Base-by-base conservation (phyloP, 192 early-diverging fungal species). In the Umbelopsis isabellina region DNA sequence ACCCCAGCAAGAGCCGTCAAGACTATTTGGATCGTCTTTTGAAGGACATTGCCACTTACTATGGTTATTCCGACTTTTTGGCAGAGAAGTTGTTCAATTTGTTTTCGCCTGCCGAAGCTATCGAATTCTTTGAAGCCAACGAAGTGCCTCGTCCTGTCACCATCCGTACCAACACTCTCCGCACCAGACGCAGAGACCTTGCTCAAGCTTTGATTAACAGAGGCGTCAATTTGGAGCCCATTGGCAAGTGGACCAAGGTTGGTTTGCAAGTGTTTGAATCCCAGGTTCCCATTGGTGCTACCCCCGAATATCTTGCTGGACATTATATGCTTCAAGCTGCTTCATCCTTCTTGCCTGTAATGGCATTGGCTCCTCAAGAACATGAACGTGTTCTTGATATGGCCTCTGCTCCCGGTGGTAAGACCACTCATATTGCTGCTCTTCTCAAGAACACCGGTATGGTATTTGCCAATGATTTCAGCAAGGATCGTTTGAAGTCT, bases 91-190 rank as follows among this genome's bases (percentile, higher is more conserved):
- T 98, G 7, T 90, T 97, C 79, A 85, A 97, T 71, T 82, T 97
- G 73, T 97, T 99, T 82, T 84, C 95, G 10, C 85, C 94, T 2
- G 87, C 91, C 45, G 96, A 97, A 75, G 93, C 93, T 0, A 89
- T 99, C 30, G 97, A 97, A 78, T 99, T 99, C 83, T 98, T 99
- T 73, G 98, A 99, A 77, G 96, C 98, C 65, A 99, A 99, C 83
- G 98, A 99, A 83, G 91, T 95, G 0, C 90, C 93, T 33, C 86
- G 98, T 37, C 98, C 98, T 0, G 90, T 99, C 7, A 95, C 96
- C 18, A 95, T 99, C 78, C 91, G 98, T 48, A 91, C 98, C 37
- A 99, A 99, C 82, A 99, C 97, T 16, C 83, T 99, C 20, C 93
- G 94, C 82, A 93, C 97, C 21, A 87, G 96, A 68, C 88, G 97